Percentiles rank a stretch among this genome's conserved stretches.
Conservation (phyloP, 208 protist species). For the Borovskyia barvae region DNA sequence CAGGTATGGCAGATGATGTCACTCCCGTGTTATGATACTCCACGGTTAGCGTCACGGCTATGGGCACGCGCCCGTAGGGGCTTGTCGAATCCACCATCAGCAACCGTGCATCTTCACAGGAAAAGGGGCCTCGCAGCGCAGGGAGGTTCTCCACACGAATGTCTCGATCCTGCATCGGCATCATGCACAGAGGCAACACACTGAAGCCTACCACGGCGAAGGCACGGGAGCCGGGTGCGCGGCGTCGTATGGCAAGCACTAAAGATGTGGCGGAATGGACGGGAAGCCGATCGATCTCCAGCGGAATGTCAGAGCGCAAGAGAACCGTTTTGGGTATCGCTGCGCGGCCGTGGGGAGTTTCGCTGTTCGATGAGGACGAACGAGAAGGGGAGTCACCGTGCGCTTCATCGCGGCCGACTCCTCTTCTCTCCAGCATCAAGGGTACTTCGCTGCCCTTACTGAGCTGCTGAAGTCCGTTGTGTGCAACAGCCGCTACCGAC, state of each 20-base stretch:
- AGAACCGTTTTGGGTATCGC: conserved; percentile 8
- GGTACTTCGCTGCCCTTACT: conserved; percentile 72
- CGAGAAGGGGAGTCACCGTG: not conserved
- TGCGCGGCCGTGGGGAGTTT: too few species aligned
- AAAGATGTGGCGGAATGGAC: conserved; percentile 84
- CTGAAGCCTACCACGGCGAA: conserved; percentile 81
- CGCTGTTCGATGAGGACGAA: too few species aligned
- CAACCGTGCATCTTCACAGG: conserved; percentile 82
- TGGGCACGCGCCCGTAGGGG: conserved; percentile 77
- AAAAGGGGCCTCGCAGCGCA: conserved; percentile 79
- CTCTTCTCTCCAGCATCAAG: conserved; percentile 35
- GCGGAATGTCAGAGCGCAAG: conserved; percentile 55
- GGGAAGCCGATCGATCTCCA: conserved; percentile 69
- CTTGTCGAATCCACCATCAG: conserved; percentile 74
- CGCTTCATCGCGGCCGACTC: not conserved
- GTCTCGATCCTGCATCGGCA: conserved; percentile 85
- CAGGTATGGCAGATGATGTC: not conserved
- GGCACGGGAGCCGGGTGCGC: conserved; percentile 18
- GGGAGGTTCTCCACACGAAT: conserved; percentile 82
- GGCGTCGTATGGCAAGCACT: conserved; percentile 80
- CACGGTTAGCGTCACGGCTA: conserved; percentile 70
- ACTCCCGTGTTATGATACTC: conserved; percentile 71
- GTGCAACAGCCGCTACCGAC: conserved; percentile 78
- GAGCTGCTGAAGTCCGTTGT: conserved; percentile 88
- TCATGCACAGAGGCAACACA: conserved; percentile 86